Evolutionary conservation across 2,329 filamentous ascomycete genomes (phyloP).

Genomic region (Trichoderma polysporum): DNA sequence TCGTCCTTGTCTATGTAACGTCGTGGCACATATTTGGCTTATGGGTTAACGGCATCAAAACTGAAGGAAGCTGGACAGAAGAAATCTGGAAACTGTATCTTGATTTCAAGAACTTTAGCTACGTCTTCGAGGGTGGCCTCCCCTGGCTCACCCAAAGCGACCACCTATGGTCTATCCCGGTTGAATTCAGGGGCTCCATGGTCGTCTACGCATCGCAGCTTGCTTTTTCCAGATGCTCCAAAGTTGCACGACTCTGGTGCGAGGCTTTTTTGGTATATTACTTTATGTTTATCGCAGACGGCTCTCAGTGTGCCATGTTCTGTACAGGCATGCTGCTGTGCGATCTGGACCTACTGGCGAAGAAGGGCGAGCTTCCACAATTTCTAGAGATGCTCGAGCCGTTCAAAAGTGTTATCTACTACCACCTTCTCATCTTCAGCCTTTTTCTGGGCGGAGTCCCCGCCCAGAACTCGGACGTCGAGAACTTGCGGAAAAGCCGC

Average conservation of each 20-base stretch:
- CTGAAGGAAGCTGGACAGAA: slow-evolving; percentile 42
- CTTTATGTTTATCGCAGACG: slow-evolving; percentile 67
- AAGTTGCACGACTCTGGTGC: slow-evolving; percentile 54
- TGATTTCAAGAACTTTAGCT: slow-evolving; percentile 69
- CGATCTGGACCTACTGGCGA: slow-evolving; percentile 58
- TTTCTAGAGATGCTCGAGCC: slow-evolving; percentile 47
- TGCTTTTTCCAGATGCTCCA: slow-evolving; percentile 56
- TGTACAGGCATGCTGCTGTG: slow-evolving; percentile 60
- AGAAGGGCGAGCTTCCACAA: slow-evolving; percentile 49
- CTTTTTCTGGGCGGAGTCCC: slow-evolving; percentile 63
- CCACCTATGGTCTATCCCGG: slow-evolving; percentile 63
- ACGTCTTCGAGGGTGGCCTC: slow-evolving; percentile 58
- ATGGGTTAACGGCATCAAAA: slow-evolving; percentile 40
- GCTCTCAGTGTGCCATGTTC: slow-evolving; percentile 62
- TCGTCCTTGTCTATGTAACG: slow-evolving; percentile 51
- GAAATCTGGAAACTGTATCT: slow-evolving; percentile 52
- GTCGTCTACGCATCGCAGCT: slow-evolving; percentile 58
- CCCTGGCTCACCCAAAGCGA: slow-evolving; percentile 54
- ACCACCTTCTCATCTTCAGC: slow-evolving; percentile 51
- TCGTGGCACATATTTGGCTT: slow-evolving; percentile 54
- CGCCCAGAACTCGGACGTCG: slow-evolving; percentile 47
- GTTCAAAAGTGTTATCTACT: slow-evolving; percentile 52
- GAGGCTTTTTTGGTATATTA: slow-evolving; percentile 57
- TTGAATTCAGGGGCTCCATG: slow-evolving; percentile 64
- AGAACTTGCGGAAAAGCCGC: slow-evolving; percentile 51